phyloP scores from a whole-genome alignment of 2,329 filamentous ascomycete genomes.

The Aspergillus sp. region DNA sequence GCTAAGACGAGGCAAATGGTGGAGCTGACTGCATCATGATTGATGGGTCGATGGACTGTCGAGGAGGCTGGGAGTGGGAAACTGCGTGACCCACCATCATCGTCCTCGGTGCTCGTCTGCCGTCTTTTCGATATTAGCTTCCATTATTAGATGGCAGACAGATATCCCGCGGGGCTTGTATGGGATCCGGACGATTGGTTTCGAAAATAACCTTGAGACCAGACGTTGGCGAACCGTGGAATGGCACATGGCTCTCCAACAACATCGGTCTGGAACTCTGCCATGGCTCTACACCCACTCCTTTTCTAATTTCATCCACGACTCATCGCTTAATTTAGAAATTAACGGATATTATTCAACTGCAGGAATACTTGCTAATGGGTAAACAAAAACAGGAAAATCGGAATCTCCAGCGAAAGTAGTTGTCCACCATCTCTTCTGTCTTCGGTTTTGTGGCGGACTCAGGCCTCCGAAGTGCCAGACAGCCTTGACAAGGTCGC shows the following conservation, averaged over 20 bases:
- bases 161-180: not conserved
- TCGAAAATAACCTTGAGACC: too few species aligned
- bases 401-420: not conserved
- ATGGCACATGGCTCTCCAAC: not conserved
- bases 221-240: not conserved
- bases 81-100: not conserved
- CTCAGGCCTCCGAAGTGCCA: not conserved
- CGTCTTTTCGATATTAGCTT: not conserved
- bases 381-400: too few species aligned
- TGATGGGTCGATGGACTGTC: not conserved
- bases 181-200: too few species aligned
- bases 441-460: not conserved
- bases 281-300: too few species aligned
- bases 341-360: too few species aligned
- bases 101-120: not conserved
- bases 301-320: too few species aligned
- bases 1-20: slow-evolving; percentile 2
- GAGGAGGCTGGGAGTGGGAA: slow-evolving; percentile 2
- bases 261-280: not conserved
- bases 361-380: too few species aligned
- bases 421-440: not conserved
- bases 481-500: not conserved
- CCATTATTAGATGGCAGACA: not conserved
- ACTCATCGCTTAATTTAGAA: not conserved
- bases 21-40: slow-evolving; percentile 6